Conservation (phyloP, 73 alveolate species). For the Paramecium biaurelia region DNA sequence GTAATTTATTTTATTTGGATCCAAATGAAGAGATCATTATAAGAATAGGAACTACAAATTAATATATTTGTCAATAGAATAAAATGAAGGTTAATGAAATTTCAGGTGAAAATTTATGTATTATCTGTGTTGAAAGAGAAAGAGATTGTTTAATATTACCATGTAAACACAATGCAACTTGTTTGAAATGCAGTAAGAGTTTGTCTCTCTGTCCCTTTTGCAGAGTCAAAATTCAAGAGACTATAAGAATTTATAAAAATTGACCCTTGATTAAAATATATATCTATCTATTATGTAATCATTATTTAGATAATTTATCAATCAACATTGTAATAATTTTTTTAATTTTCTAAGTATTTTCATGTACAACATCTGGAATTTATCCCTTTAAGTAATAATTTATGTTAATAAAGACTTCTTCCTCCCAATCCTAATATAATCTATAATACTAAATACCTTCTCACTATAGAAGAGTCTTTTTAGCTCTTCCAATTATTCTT, state of each 20-base stretch:
- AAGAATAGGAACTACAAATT: slow-evolving; percentile 59
- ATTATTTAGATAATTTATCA: background rate
- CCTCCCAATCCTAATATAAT: slow-evolving; percentile 2
- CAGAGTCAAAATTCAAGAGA: slow-evolving; percentile 74
- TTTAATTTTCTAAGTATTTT: background rate
- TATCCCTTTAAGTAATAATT: background rate
- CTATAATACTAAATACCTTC: background rate
- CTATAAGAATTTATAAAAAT: slow-evolving; percentile 72
- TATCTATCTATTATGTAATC: background rate
- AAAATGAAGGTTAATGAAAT: background rate
- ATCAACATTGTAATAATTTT: background rate
- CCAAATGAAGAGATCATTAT: slow-evolving; percentile 43
- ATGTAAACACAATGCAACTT: slow-evolving; percentile 83
- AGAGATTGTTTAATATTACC: slow-evolving; percentile 80
- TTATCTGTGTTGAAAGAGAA: slow-evolving; percentile 72
- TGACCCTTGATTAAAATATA: slow-evolving; percentile 38
- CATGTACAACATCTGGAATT: slow-evolving; percentile 2
- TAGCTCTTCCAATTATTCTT: background rate
- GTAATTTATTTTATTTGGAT: background rate
- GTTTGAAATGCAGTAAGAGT: slow-evolving; percentile 79
- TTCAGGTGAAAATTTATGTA: slow-evolving; percentile 55
- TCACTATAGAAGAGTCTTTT: background rate
- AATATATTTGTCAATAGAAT: slow-evolving; percentile 51
- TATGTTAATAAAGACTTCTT: background rate
- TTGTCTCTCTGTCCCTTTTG: slow-evolving; percentile 79